Base-by-base conservation (phyloP, 2,329 filamentous ascomycete genomes). In the Claviceps maximensis region DNA sequence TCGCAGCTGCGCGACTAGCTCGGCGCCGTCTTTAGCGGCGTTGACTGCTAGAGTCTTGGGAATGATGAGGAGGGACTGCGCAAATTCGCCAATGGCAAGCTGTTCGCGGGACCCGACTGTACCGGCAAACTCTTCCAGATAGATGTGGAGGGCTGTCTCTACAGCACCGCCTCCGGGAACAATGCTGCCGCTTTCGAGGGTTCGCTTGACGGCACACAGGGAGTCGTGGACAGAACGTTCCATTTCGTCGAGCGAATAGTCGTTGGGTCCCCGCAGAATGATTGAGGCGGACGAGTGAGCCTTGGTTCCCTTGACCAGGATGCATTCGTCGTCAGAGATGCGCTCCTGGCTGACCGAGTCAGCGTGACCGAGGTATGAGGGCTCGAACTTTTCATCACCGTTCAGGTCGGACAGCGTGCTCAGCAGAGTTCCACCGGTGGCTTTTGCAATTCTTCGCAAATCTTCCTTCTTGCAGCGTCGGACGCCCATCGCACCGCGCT, bases 391-490 rank as follows among this genome's bases (percentile, higher is more conserved):
- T 75, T 98, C 93, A 67, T 98, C 93, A 55, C 93, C 93, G 66
- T 98, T 97, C 58, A 98, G 76, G 68, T 98, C 94, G 4, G 93
- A 97, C 48, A 98, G 77, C 8, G 89, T 91, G 76, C 87, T 91
- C 60, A 98, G 81, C 54, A 98, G 77, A 19, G 90, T 96, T 21
- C 91, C 93, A 54, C 93, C 93, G 7, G 93, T 95, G 6, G 93
- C 93, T 75, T 87, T 95, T 55, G 93, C 93, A 72, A 98, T 97
- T 62, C 93, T 84, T 67, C 93, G 80, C 56, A 98, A 75, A 65
- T 98, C 93, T 74, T 98, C 93, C 80, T 98, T 98, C 78, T 97
- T 98, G 73, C 91, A 97, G 67, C 93, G 80, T 65, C 93, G 81
- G 50, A 98, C 89, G 51, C 87, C 93, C 86, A 98, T 97, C 55